Conservation (phyloP, 2,329 filamentous ascomycete species). For the Verticillium dahliae region DNA sequence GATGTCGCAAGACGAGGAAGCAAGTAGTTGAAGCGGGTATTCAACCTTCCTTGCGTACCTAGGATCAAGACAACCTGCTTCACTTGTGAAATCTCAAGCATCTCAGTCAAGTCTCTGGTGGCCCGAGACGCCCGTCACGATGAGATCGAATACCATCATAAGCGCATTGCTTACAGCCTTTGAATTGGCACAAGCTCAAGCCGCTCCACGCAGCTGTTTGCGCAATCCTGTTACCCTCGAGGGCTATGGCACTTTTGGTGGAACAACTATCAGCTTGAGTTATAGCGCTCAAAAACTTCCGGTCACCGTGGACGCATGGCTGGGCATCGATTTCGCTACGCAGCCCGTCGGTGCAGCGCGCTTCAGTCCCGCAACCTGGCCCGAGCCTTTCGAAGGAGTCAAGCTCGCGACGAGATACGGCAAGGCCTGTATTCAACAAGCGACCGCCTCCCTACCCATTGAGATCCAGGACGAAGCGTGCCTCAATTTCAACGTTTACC, state of each 20-base stretch:
- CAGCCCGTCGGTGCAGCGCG: slow-evolving; percentile 32
- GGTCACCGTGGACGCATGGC: slow-evolving; percentile 32
- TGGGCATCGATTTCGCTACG: slow-evolving; percentile 37
- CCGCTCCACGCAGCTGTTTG: neutral
- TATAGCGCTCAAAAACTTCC: slow-evolving; percentile 23
- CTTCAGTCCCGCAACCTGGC: slow-evolving; percentile 33
- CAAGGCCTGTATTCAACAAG: slow-evolving; percentile 34
- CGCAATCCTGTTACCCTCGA: slow-evolving; percentile 20
- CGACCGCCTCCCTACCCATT: slow-evolving; percentile 9
- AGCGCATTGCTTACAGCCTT: neutral
- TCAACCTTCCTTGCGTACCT: too few species aligned
- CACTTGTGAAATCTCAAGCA: too few species aligned
- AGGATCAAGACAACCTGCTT: too few species aligned
- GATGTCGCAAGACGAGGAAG: neutral
- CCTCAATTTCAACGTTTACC: slow-evolving; percentile 32
- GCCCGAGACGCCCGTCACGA: neutral
- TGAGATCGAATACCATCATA: neutral
- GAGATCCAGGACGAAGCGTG: slow-evolving; percentile 25
- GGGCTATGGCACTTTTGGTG: slow-evolving; percentile 32
- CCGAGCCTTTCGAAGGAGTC: slow-evolving; percentile 29
- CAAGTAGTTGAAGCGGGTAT: neutral
- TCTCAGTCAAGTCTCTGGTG: neutral
- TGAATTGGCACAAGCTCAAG: neutral
- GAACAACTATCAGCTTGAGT: slow-evolving; percentile 26
- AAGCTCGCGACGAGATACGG: slow-evolving; percentile 30